These are phyloP conservation scores for Schwanniomyces vanrijiae DNA, from an alignment of 805 yeast species.

Conservation along the genomic window DNA sequence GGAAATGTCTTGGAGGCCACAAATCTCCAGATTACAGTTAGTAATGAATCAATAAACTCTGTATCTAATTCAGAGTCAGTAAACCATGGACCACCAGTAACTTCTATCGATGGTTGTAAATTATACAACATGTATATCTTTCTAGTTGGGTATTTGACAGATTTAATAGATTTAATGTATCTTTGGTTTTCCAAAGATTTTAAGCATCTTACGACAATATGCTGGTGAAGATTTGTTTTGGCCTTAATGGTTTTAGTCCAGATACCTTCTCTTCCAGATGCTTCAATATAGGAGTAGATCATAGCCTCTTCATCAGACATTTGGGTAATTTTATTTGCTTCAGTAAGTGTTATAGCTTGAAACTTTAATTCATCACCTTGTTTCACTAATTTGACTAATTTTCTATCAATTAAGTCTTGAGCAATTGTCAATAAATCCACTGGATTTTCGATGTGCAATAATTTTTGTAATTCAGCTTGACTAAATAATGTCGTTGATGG, in stretches of 20 bases:
- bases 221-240: constrained; percentile 85
- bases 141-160: constrained; percentile 90
- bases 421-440: constrained; percentile 47
- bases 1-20: constrained; percentile 79
- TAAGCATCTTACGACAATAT: constrained; percentile 80
- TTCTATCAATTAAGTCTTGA: constrained; percentile 54
- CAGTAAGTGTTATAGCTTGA: constrained; percentile 69
- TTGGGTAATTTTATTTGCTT: constrained; percentile 72
- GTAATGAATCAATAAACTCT: constrained; percentile 83
- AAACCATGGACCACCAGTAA: constrained; percentile 99
- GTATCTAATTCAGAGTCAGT: constrained; percentile 93
- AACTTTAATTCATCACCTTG: constrained; percentile 68
- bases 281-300: constrained; percentile 88
- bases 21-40: constrained; percentile 85
- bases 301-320: constrained; percentile 89
- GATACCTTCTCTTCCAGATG: constrained; percentile 91
- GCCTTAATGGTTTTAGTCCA: constrained; percentile 93
- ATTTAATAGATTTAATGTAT: constrained; percentile 83
- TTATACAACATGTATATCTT: constrained; percentile 95
- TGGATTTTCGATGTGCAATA: constrained; percentile 43
- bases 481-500: constrained; percentile 53
- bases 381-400: constrained; percentile 67
- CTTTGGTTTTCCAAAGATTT: constrained; percentile 78
- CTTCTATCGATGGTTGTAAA: constrained; percentile 90
- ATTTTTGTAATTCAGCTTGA: constrained; percentile 65